Percentiles rank a stretch among this genome's conserved stretches.
phyloP scores from a whole-genome alignment of 2,329 filamentous ascomycete species.

The Pseudogymnoascus pannorum region DNA sequence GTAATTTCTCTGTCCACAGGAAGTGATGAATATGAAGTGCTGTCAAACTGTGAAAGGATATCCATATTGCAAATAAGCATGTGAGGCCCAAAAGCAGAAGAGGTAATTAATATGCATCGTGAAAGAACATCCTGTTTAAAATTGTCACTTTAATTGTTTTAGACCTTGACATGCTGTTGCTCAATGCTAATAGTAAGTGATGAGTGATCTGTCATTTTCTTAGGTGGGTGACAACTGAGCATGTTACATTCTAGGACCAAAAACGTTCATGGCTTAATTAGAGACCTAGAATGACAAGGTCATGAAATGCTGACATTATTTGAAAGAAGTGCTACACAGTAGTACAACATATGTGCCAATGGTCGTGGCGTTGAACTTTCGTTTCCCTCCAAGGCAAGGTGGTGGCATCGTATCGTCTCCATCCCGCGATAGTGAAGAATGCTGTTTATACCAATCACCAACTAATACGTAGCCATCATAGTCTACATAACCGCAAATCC shows the following conservation, averaged over 20 bases:
- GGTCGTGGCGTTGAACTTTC: no score
- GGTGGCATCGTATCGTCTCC: no score
- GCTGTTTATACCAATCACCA: no score
- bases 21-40: not conserved
- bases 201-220: not conserved
- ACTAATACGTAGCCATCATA: no score
- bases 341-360: no score
- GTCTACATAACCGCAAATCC: no score
- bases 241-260: not conserved
- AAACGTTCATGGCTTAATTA: not conserved
- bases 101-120: not conserved
- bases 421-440: no score
- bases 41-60: not conserved
- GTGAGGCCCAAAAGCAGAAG: not conserved
- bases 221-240: not conserved
- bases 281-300: not conserved
- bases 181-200: no score
- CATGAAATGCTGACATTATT: no score
- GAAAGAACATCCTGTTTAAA: not conserved
- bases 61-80: not conserved
- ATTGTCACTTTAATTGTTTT: not conserved
- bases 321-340: no score
- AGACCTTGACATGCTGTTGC: not conserved
- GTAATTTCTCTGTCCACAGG: not conserved
- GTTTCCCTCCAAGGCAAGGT: no score